These are phyloP conservation scores for Sarcomyxa edulis DNA, from an alignment of 768 basidiomycete species.

Conservation along the genomic window DNA sequence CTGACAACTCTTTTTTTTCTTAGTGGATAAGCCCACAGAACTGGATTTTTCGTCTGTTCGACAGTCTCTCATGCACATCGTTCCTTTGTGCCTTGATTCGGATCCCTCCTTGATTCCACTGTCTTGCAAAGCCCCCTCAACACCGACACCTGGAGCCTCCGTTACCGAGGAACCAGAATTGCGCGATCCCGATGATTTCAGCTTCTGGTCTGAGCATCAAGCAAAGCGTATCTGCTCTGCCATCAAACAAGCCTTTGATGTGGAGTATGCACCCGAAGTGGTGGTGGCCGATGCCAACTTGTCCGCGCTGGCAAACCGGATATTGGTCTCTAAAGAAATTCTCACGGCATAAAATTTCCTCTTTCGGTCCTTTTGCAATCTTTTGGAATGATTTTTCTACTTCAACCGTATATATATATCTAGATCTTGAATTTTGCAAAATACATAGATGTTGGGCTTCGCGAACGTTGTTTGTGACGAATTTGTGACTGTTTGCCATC, in stretches of 20 bases:
- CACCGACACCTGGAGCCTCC: constrained; percentile 12
- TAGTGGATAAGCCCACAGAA: constrained; percentile 66
- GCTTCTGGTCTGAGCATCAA: constrained; percentile 88
- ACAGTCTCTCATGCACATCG: constrained; percentile 64
- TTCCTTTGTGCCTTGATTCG: constrained; percentile 82
- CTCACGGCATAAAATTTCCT: constrained; percentile 18
- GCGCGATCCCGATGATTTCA: constrained; percentile 87
- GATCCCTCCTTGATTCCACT: constrained; percentile 78
- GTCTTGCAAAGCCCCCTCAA: constrained; percentile 43
- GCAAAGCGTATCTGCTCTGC: constrained; percentile 83
- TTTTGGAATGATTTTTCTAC: neutral
- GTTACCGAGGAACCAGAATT: constrained; percentile 29
- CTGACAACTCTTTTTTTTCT: constrained; percentile 8
- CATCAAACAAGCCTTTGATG: constrained; percentile 76
- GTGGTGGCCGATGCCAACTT: constrained; percentile 93
- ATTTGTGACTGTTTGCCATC: too few relatives aligned
- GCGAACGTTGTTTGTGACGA: neutral
- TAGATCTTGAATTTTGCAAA: neutral
- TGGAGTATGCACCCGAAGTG: constrained; percentile 88
- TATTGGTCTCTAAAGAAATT: constrained; percentile 71
- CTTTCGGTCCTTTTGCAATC: too few relatives aligned
- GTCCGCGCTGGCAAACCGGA: constrained; percentile 75
- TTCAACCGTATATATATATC: neutral
- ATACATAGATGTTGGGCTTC: neutral
- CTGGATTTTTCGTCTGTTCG: constrained; percentile 66